A percentile compares a stretch with the other conserved stretches of the same genome.
phyloP scores from a whole-genome alignment of 495 filamentous ascomycete species.

The Elasticomyces elasticus region DNA sequence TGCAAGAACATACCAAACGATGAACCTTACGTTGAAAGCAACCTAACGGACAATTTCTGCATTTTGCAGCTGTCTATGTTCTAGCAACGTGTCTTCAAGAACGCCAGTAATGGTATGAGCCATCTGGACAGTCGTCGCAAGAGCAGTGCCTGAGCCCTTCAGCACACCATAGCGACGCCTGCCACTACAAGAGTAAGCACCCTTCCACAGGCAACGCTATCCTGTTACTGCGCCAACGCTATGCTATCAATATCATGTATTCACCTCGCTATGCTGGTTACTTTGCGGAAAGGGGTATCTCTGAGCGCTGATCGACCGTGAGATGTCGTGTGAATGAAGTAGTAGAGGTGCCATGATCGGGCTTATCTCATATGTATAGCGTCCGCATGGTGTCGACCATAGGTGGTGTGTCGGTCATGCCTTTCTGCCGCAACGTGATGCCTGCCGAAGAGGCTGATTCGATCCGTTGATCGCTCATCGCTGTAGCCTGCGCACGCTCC shows the following conservation, averaged over 20 bases:
- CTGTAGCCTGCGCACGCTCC: slow-evolving; percentile 30
- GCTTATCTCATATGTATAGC: slow-evolving; percentile 22
- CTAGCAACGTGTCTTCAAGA: not conserved
- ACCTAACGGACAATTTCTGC: not conserved
- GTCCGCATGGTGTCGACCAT: slow-evolving; percentile 21
- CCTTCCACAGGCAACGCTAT: not conserved
- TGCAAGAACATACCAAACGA: no score
- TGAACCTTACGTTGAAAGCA: no score
- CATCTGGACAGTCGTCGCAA: not conserved
- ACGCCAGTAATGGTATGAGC: not conserved
- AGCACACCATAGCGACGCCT: not conserved
- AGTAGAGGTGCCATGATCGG: not conserved
- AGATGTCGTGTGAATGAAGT: not conserved
- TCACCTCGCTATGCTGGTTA: slow-evolving; percentile 8
- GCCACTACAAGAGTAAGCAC: not conserved
- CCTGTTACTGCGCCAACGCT: slow-evolving; percentile 2
- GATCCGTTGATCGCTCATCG: slow-evolving; percentile 2
- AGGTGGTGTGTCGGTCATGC: slow-evolving; percentile 19
- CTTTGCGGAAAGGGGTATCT: slow-evolving; percentile 4
- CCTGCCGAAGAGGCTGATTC: slow-evolving; percentile 9
- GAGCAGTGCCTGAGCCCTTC: not conserved
- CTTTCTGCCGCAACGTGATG: slow-evolving; percentile 14
- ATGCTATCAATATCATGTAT: slow-evolving; percentile 1
- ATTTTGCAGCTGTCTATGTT: not conserved
- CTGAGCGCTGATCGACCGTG: slow-evolving; percentile 2